These are phyloP conservation scores for Thermomyces lanuginosus DNA, from an alignment of 2,329 filamentous ascomycete species.

Conservation along the genomic window DNA sequence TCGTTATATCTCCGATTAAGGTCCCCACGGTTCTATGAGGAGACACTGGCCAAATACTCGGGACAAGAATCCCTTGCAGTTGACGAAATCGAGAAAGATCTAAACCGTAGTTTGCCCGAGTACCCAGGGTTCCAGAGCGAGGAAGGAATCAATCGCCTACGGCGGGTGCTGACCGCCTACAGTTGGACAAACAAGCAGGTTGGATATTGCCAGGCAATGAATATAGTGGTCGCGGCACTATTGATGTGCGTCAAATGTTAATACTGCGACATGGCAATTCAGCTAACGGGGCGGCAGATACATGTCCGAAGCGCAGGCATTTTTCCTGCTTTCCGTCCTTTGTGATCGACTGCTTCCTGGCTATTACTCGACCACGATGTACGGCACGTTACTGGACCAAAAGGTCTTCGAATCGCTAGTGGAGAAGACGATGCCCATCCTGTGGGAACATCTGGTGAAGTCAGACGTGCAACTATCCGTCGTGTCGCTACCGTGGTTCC, in stretches of 20 bases:
- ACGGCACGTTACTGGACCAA: conserved; percentile 89
- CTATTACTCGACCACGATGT: conserved; percentile 99
- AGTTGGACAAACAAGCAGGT: conserved; percentile 94
- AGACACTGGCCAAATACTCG: conserved; percentile 68
- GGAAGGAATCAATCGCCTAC: conserved; percentile 77
- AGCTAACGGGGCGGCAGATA: conserved; percentile 40
- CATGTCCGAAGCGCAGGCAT: conserved; percentile 91
- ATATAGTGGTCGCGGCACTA: conserved; percentile 94
- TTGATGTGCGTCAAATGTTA: conserved; percentile 48
- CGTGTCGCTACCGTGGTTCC: conserved; percentile 92
- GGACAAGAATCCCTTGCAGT: conserved; percentile 86
- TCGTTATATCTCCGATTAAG: conserved; percentile 78
- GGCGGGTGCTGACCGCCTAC: conserved; percentile 86
- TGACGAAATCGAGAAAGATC: conserved; percentile 96
- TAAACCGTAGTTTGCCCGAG: conserved; percentile 90
- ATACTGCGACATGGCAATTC: background rate
- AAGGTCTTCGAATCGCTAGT: conserved; percentile 95
- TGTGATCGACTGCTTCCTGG: conserved; percentile 88
- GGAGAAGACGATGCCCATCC: conserved; percentile 96
- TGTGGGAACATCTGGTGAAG: conserved; percentile 96
- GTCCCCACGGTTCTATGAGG: conserved; percentile 64
- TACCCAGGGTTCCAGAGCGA: conserved; percentile 95
- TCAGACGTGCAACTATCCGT: conserved; percentile 95
- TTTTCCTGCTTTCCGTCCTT: conserved; percentile 78
- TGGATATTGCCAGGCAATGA: conserved; percentile 98